Base-by-base conservation (phyloP, 352 stramenopile genomes). In the Phytophthora melonis region DNA sequence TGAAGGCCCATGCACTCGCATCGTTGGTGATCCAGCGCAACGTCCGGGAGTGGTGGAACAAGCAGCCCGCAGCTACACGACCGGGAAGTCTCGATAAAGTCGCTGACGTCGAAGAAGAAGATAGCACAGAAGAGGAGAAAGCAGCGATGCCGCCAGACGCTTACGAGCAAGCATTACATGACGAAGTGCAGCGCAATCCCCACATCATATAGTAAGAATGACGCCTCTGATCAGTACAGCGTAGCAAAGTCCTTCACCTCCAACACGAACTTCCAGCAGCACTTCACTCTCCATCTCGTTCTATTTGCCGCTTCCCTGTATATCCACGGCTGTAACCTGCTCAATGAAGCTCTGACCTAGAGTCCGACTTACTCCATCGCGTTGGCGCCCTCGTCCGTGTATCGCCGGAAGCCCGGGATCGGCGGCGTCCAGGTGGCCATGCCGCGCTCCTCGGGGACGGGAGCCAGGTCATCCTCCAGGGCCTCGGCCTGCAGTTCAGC, bases 381-480 rank as follows among this genome's bases (percentile, higher is more conserved):
- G 21, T 75, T 58, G 27, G 55, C 80, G 62, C 76, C 84, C 70
- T 93, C 84, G 71, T 88, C 86, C 60, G 83, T 86, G 86, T 90
- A 93, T 81, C 86, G 89, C 74, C 91, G 84, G 74, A 97, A 97
- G 63, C 87, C 85, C 32, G 91, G 87, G 41, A 97, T 94, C 27
- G 92, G 92, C 5, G 92, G 92, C 58, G 92, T 97, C 86, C 88
- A 97, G 34, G 90, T 96, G 45, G 92, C 81, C 56, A 97, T 91
- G 49, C 82, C 79, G 63, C 88, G 87, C 58, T 81, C 84, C 58
- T 93, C 85, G 5, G 91, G 89, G 19, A 86, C 65, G 9, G 88
- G 75, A 57, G 84, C 75, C 18, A 82, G 67, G 68, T 97, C 92
- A 27, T 81, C 65, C 57, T 96, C 84, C 32, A 95, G 56, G 27